Evolutionary conservation across 2,329 filamentous ascomycete genomes (phyloP).

Genomic region (Botrytis squamosa): DNA sequence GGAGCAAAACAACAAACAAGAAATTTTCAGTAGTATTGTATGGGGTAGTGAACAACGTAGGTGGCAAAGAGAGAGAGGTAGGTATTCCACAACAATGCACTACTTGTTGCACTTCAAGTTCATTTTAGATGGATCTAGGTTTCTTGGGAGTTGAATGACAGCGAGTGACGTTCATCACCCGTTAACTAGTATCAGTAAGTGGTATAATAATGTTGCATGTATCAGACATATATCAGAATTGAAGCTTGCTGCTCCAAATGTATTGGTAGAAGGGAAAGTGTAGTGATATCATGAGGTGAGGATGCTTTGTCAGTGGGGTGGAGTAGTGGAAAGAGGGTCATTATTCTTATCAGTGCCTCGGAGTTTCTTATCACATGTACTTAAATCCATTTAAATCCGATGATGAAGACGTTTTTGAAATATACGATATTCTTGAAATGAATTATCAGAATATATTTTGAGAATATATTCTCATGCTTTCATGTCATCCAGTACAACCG

Average conservation of each 20-base stretch:
- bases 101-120: neutral
- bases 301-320: neutral
- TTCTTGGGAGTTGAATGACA: neutral
- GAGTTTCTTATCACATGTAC: neutral
- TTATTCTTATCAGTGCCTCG: neutral
- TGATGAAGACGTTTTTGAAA: neutral
- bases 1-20: no score
- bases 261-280: neutral
- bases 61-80: neutral
- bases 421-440: neutral
- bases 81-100: neutral
- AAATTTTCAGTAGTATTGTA: neutral
- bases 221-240: neutral
- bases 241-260: neutral
- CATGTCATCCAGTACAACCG: neutral
- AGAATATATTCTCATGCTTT: neutral
- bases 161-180: neutral
- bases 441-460: neutral
- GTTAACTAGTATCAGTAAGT: neutral
- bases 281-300: neutral
- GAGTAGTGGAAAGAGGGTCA: neutral
- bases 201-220: neutral
- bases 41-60: neutral
- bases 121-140: neutral
- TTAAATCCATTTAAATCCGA: neutral